phyloP scores from a whole-genome alignment of 2,329 filamentous ascomycete genomes.

The Ophiognomonia clavigignenti-juglandacearum region DNA sequence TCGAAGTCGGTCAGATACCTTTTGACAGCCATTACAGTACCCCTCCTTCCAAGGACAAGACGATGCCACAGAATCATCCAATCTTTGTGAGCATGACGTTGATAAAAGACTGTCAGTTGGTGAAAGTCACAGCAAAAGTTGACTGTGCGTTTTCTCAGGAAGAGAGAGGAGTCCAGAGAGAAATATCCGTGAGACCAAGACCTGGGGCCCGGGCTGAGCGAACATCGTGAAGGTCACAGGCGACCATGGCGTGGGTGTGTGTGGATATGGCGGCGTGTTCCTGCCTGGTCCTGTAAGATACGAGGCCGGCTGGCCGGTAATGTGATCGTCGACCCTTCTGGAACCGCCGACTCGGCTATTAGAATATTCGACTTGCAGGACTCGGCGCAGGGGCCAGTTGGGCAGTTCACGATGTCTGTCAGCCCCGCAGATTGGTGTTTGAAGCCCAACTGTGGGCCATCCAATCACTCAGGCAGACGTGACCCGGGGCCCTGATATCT shows the following conservation, averaged over 20 bases:
- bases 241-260: neutral
- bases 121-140: neutral
- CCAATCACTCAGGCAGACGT: neutral
- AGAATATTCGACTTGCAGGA: too few relatives aligned
- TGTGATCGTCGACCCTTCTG: slow-evolving; percentile 2
- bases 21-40: too few relatives aligned
- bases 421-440: slow-evolving; percentile 4
- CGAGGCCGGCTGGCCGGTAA: slow-evolving; percentile 1
- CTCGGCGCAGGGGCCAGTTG: neutral
- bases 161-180: neutral
- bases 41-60: too few relatives aligned
- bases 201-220: neutral
- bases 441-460: slow-evolving; percentile 6
- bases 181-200: neutral
- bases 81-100: too few relatives aligned
- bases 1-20: too few relatives aligned
- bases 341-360: neutral
- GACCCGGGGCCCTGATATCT: neutral
- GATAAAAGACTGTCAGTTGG: too few relatives aligned
- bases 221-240: neutral
- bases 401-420: slow-evolving; percentile 1
- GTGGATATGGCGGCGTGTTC: neutral
- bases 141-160: too few relatives aligned
- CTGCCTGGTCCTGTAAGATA: neutral
- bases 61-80: too few relatives aligned